phyloP scores from a whole-genome alignment of 805 yeast species.

The Dipodascus geniculatus region DNA sequence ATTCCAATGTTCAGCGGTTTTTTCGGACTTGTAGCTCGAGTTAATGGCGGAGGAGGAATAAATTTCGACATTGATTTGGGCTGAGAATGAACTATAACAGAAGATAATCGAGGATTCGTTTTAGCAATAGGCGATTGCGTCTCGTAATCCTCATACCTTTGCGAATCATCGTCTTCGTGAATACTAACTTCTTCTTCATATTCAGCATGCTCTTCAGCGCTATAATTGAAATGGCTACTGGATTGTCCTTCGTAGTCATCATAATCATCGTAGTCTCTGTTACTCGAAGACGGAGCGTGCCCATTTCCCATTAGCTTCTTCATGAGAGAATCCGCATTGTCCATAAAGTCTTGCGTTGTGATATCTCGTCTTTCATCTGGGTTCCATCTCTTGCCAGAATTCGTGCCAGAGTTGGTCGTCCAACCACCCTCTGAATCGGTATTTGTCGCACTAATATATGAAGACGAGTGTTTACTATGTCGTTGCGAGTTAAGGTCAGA shows the following conservation, averaged over 20 bases:
- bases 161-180: neutral
- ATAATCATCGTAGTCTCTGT: neutral
- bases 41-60: slow-evolving; percentile 2
- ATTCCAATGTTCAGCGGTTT: neutral
- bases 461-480: neutral
- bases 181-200: slow-evolving; percentile 1
- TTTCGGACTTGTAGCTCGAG: slow-evolving; percentile 1
- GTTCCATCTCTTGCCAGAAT: neutral
- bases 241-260: neutral
- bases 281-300: neutral
- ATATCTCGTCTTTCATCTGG: slow-evolving; percentile 10
- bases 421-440: neutral
- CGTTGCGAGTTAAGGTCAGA: neutral
- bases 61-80: neutral
- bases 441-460: slow-evolving; percentile 2
- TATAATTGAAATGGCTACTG: neutral
- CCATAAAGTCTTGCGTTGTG: slow-evolving; percentile 15
- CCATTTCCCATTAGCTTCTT: slow-evolving; percentile 11
- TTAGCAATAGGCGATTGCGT: neutral
- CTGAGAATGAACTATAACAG: slow-evolving; percentile 4
- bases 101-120: neutral
- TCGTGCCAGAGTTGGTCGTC: neutral
- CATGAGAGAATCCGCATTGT: slow-evolving; percentile 20
- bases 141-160: neutral
- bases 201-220: neutral